Conservation (phyloP, 23 red algal species). For the Gracilaria domingensis region DNA sequence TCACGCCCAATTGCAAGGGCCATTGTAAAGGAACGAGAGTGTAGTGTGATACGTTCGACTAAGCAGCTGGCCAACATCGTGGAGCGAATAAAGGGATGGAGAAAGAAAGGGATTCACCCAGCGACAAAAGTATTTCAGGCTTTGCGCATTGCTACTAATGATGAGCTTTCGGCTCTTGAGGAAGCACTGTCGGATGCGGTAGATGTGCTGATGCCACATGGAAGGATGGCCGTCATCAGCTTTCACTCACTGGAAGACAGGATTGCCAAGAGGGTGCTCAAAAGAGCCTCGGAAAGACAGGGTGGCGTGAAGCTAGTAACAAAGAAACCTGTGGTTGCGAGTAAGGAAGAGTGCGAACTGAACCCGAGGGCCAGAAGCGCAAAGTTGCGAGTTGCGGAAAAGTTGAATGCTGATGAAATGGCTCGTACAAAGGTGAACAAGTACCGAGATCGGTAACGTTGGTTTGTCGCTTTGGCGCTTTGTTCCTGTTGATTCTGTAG, state of each 20-base stretch:
- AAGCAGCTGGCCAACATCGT: slow-evolving; percentile 64
- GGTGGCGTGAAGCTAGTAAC: slow-evolving; percentile 81
- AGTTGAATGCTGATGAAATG: background rate
- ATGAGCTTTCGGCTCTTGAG: slow-evolving; percentile 81
- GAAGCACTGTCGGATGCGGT: slow-evolving; percentile 35
- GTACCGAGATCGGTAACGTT: background rate
- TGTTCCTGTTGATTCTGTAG: too few species aligned
- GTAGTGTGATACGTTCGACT: slow-evolving; percentile 35
- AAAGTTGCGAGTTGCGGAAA: slow-evolving; percentile 85
- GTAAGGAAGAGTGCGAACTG: slow-evolving; percentile 44
- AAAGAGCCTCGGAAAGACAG: slow-evolving; percentile 17
- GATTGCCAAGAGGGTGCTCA: slow-evolving; percentile 88
- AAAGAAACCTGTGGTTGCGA: slow-evolving; percentile 90
- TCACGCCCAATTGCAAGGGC: slow-evolving; percentile 61
- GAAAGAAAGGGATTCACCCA: slow-evolving; percentile 80
- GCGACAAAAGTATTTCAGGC: slow-evolving; percentile 97
- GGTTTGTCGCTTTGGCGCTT: background rate
- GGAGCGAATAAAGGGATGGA: slow-evolving; percentile 50
- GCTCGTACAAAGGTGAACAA: background rate
- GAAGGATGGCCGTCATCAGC: slow-evolving; percentile 79
- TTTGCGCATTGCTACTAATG: slow-evolving; percentile 93
- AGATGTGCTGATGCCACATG: slow-evolving; percentile 36
- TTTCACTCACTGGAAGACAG: slow-evolving; percentile 97
- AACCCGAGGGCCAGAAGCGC: slow-evolving; percentile 88
- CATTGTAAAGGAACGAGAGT: slow-evolving; percentile 57